phyloP scores from a whole-genome alignment of 805 yeast genomes.

The Ascoidea asiatica region DNA sequence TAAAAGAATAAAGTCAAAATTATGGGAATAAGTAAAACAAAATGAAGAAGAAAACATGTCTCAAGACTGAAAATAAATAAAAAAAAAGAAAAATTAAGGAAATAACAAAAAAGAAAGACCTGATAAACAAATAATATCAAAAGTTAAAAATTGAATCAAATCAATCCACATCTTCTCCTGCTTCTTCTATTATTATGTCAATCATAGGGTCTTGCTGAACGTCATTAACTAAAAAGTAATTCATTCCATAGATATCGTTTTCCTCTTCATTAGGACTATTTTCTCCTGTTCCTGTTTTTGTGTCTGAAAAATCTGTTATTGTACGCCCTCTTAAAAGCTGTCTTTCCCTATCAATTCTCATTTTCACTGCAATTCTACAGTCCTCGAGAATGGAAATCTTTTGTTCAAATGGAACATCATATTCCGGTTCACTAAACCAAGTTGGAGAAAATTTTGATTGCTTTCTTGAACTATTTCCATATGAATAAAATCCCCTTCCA shows the following conservation, averaged over 20 bases:
- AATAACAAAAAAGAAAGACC: too few species aligned
- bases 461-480: not conserved
- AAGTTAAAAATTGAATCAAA: not conserved
- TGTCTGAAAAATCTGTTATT: too few species aligned
- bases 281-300: not conserved
- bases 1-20: too few species aligned
- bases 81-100: too few species aligned
- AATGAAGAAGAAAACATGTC: too few species aligned
- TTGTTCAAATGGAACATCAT: constrained; percentile 12
- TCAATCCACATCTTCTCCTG: not conserved
- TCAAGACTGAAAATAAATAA: too few species aligned
- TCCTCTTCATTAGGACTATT: not conserved
- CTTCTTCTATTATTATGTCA: not conserved
- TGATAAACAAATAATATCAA: too few species aligned
- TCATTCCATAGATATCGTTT: not conserved
- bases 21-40: too few species aligned
- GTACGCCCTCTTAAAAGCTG: constrained; percentile 2
- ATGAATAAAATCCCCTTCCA: not conserved
- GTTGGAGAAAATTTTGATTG: not conserved
- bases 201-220: not conserved
- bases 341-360: constrained; percentile 21
- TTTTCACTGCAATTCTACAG: constrained; percentile 19
- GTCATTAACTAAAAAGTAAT: not conserved
- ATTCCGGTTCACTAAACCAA: constrained; percentile 7
- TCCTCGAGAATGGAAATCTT: constrained; percentile 15